phyloP scores from a whole-genome alignment of 1,139 yeast species.

The Zhuliangozyma parablackwelliae region DNA sequence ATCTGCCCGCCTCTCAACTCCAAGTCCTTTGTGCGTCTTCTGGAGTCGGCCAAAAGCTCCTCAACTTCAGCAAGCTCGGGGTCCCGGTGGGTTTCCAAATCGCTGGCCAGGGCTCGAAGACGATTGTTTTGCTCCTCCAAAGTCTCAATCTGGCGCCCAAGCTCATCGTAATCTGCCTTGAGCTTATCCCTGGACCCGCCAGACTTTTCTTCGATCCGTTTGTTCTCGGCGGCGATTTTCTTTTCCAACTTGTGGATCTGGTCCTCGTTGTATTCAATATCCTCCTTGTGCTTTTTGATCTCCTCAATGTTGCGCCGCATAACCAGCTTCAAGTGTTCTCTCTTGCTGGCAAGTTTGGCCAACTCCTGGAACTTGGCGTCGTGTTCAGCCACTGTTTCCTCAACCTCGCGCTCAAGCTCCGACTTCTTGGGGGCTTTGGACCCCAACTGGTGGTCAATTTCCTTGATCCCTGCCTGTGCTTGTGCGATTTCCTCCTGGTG shows the following conservation, averaged over 20 bases:
- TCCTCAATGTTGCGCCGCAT: conserved; percentile 7
- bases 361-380: conserved; percentile 12
- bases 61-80: conserved; percentile 3
- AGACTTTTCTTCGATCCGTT: conserved; percentile 32
- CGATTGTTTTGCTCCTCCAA: conserved; percentile 4
- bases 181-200: conserved; percentile 37
- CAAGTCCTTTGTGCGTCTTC: conserved; percentile 2
- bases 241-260: conserved; percentile 13
- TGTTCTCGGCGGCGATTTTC: conserved; percentile 31
- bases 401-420: conserved; percentile 13
- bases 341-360: conserved; percentile 14
- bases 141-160: conserved; percentile 7
- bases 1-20: conserved; percentile 5
- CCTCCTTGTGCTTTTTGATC: conserved; percentile 12
- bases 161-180: conserved; percentile 11
- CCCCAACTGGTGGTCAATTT: conserved; percentile 12
- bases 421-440: conserved; percentile 11
- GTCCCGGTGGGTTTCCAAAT: conserved; percentile 5
- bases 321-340: conserved; percentile 7
- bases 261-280: conserved; percentile 4
- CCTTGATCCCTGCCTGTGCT: conserved; percentile 8
- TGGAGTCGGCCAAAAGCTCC: conserved; percentile 1
- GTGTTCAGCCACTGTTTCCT: conserved; percentile 9
- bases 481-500: conserved; percentile 17
- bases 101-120: conserved; percentile 6